Base-by-base conservation (phyloP, 2,329 filamentous ascomycete species). In the Ophiosphaerella narmari region DNA sequence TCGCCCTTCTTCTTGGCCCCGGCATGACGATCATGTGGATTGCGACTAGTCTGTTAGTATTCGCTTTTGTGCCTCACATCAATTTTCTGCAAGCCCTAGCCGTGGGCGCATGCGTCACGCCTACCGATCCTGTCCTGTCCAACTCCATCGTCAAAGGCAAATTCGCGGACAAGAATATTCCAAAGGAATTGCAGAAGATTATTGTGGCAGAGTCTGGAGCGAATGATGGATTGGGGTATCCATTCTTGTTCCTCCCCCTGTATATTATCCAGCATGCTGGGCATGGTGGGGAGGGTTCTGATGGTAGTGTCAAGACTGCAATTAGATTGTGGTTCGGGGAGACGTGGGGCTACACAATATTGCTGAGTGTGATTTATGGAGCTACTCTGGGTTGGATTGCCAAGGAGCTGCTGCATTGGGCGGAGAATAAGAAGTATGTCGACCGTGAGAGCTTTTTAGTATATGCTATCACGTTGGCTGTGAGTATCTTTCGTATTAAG, bases 121-220 rank as follows among this genome's bases (percentile, higher is more conserved):
- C 91, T 0, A 96, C 92, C 0, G 92, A 97, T 64, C 92, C 92
- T 0, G 86, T 96, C 1, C 74, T 96, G 35, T 93, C 89, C 12
- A 93, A 94, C 57, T 89, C 89, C 2, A 96, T 96, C 48, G 90
- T 96, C 38, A 96, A 96, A 76, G 91, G 91, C 26, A 92, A 90
- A 63, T 96, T 96, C 67, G 92, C 92, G 1, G 91, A 96, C 65
- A 88, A 91, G 63, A 94, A 96, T 68, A 87, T 96, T 14, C 90
- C 92, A 0, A 86, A 86, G 48, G 83, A 87, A 24, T 77, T 97
- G 41, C 91, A 96, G 75, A 86, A 88, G 57, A 90, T 78, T 50
- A 78, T 77, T 52, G 75, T 76, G 51, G 78, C 75, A 32, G 91
- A 97, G 75, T 91, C 89, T 0, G 92, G 91, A 1, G 89, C 90